These are phyloP conservation scores for Recurvomyces mirabilis DNA, from an alignment of 495 filamentous ascomycete species.

Conservation along the genomic window DNA sequence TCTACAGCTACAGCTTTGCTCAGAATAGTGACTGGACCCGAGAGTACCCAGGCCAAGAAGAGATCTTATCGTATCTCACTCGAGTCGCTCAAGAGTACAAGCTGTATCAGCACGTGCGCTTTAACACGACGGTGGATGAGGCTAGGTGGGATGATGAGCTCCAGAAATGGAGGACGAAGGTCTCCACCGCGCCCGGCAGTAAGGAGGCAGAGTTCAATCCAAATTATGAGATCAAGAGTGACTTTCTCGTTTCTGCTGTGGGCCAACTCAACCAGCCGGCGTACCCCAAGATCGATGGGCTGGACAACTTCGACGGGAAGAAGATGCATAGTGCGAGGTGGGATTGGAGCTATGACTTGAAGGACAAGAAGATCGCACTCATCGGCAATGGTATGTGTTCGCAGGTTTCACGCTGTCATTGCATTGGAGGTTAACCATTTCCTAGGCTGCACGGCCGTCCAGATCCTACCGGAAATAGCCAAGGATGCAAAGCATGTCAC, in stretches of 20 bases:
- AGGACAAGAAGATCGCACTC: conserved; percentile 40
- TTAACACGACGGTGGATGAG: conserved; percentile 41
- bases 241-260: conserved; percentile 54
- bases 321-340: conserved; percentile 41
- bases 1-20: conserved; percentile 59
- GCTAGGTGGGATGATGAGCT: conserved; percentile 45
- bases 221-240: conserved; percentile 37
- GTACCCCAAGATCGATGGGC: conserved; percentile 47
- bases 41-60: conserved; percentile 41
- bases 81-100: conserved; percentile 48
- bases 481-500: conserved; percentile 44
- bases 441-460: conserved; percentile 57
- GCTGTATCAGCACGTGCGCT: conserved; percentile 45
- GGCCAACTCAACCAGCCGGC: conserved; percentile 51
- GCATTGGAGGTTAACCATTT: too few relatives aligned
- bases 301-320: conserved; percentile 44
- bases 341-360: conserved; percentile 44
- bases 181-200: conserved; percentile 32
- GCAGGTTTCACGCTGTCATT: too few relatives aligned
- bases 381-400: conserved; percentile 27
- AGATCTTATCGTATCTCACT: conserved; percentile 49
- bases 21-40: conserved; percentile 53
- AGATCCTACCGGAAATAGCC: conserved; percentile 56
- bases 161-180: conserved; percentile 44
- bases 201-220: conserved; percentile 38